Evolutionary conservation across 2,329 filamentous ascomycete genomes (phyloP), one percentile per base, ranked within the genome.

Genomic region (Aspergillus aculeatinus): DNA sequence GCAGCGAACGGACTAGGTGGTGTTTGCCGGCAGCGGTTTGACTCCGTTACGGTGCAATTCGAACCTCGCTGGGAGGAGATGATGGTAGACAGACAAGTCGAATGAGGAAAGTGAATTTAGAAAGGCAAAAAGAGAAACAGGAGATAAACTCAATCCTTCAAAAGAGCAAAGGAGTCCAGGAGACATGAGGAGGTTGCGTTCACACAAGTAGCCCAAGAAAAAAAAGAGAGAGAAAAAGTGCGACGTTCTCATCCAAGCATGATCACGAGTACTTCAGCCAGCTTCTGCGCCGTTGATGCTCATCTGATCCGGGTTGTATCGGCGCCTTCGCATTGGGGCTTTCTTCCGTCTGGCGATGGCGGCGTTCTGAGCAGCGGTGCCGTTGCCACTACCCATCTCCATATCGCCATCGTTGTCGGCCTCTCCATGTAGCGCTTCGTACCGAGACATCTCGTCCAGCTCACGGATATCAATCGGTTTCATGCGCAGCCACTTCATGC

Each of bases 401-500:
- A 67, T 73, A 57, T 79, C 73, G n/a, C 72, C 76, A 48, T 76
- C 74, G 25, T 67, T 65, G 57, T 74, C 73, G 62, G 68, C 64
- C 39, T 76, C 67, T 39, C 72, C 64, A 63, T 73, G 65, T 53
- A 71, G 60, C 48, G 72, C 68, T 57, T 79, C 74, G 61, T 74
- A 76, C 50, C 74, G 70, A 51, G 71, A 66, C 61, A 74, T 74
- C 78, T 99, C 95, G 72, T 99, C 92, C 53, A 98, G 81, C 68
- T 96, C 90, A 48, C 83, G 87, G 58, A 96, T 82, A 70, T 96
- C 87, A 14, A 82, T 81, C 0, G 95, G 95, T 72, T 92, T 89
- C 77, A 89, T 88, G 67, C 95, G 87, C 68, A 99, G 80, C 95
- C 95, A 99, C 74, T 93, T 92, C 95, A 99, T 99, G 62, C 95